Evolutionary conservation across 1,284 basidiomycete species (phyloP).

Genomic region (Violaceomyces palustris): DNA sequence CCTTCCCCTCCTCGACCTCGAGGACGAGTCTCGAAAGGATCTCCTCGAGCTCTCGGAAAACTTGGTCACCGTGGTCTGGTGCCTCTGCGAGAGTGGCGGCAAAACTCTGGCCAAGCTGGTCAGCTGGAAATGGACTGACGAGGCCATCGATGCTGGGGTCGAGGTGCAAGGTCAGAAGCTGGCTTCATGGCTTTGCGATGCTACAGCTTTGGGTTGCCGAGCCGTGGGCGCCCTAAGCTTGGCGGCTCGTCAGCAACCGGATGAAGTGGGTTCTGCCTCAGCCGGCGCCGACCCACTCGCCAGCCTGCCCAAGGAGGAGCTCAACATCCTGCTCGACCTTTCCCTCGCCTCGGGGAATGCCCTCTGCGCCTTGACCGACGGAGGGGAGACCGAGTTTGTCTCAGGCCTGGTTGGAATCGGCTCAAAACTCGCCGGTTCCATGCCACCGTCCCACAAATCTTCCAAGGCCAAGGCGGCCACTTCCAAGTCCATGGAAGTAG

Average conservation of each 20-base stretch:
- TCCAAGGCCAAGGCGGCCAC: slow-evolving; percentile 15
- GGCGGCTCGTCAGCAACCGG: no score
- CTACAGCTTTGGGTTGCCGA: slow-evolving; percentile 20
- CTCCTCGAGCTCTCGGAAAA: slow-evolving; percentile 37
- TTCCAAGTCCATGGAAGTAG: slow-evolving; percentile 14
- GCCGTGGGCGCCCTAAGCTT: slow-evolving; percentile 17
- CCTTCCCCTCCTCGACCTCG: slow-evolving; percentile 28
- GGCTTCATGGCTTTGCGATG: slow-evolving; percentile 29
- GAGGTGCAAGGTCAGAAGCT: slow-evolving; percentile 24
- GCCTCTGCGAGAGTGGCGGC: slow-evolving; percentile 34
- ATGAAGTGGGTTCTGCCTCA: slow-evolving; percentile 8
- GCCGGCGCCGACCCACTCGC: slow-evolving; percentile 6
- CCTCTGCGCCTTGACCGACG: slow-evolving; percentile 33
- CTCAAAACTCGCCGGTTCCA: slow-evolving; percentile 3
- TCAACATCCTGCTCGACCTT: slow-evolving; percentile 19
- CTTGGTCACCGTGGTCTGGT: slow-evolving; percentile 32
- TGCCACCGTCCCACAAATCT: slow-evolving; percentile 2
- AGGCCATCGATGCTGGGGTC: slow-evolving; percentile 1
- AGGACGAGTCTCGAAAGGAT: slow-evolving; percentile 22
- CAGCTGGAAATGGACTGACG: slow-evolving; percentile 27
- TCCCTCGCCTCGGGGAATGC: slow-evolving; percentile 31
- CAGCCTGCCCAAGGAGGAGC: slow-evolving; percentile 20
- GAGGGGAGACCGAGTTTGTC: slow-evolving; percentile 24
- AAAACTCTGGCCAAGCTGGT: slow-evolving; percentile 28
- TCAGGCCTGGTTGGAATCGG: no score